These are phyloP conservation scores for Grifola frondosa DNA, from an alignment of 1,284 basidiomycete species.

Conservation along the genomic window DNA sequence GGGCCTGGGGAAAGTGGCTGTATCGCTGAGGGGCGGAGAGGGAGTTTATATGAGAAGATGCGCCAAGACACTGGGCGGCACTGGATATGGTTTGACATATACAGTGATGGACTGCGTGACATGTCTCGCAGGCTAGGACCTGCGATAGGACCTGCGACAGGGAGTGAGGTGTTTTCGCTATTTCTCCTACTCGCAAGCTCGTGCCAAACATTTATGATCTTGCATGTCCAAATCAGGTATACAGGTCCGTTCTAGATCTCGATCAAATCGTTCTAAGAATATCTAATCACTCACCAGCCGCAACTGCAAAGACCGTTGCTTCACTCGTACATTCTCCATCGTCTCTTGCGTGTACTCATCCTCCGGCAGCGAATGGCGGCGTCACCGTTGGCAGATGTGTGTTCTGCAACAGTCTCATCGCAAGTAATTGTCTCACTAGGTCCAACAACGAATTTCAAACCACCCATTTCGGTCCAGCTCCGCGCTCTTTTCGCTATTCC, in stretches of 20 bases:
- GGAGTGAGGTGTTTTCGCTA: conserved; percentile 18
- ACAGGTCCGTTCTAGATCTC: background rate
- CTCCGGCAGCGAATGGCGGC: too few relatives aligned
- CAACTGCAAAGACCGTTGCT: background rate
- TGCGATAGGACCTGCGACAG: background rate
- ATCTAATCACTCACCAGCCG: background rate
- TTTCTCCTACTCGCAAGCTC: conserved; percentile 8
- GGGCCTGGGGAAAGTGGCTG: too few relatives aligned
- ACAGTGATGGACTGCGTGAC: background rate
- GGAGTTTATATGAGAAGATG: background rate
- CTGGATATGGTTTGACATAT: background rate
- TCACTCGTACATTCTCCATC: too few relatives aligned
- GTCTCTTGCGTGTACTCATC: background rate
- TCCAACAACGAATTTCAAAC: too few relatives aligned
- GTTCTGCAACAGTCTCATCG: too few relatives aligned
- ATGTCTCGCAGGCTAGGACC: conserved; percentile 1
- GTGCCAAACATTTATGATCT: background rate
- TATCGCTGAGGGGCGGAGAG: background rate
- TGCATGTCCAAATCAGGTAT: too few relatives aligned
- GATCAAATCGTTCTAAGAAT: background rate
- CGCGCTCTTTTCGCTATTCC: conserved; percentile 22
- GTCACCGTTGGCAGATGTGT: too few relatives aligned
- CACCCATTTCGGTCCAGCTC: too few relatives aligned
- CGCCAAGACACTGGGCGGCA: background rate
- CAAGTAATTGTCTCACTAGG: background rate